Conservation (phyloP, 208 protist genomes). For the Trypanosomatidae sp. region DNA sequence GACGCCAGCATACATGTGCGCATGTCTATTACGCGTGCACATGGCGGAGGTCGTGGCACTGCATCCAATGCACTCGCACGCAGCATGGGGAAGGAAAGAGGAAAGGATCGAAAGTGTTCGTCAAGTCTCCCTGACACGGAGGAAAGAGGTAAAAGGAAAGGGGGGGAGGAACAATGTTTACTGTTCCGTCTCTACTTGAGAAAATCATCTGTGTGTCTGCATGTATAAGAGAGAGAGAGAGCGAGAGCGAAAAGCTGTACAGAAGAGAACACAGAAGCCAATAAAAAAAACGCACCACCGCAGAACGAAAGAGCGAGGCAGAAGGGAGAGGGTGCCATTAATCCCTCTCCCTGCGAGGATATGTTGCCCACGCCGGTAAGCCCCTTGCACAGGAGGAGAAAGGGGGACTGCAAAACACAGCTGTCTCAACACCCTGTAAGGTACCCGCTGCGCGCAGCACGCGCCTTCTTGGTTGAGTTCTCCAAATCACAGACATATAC, state of each 20-base stretch:
- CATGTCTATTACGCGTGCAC: neutral
- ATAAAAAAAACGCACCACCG: neutral
- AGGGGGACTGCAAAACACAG: neutral
- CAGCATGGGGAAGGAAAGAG: neutral
- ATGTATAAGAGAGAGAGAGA: neutral
- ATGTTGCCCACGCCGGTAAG: neutral
- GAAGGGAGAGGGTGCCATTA: neutral
- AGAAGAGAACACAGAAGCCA: neutral
- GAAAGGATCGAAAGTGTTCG: too few relatives aligned
- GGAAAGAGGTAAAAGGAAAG: neutral
- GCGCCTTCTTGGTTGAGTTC: neutral
- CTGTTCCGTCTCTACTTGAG: neutral
- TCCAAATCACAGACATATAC: neutral
- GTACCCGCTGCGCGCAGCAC: neutral
- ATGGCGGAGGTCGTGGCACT: neutral
- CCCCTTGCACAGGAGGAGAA: neutral
- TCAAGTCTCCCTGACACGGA: neutral
- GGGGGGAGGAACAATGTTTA: neutral
- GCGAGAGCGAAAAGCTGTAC: neutral
- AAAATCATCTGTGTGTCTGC: neutral
- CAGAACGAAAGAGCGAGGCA: neutral
- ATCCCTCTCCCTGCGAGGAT: neutral
- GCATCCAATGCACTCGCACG: neutral
- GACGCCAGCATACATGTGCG: neutral
- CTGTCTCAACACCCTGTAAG: neutral